Percentiles rank a stretch among this genome's conserved stretches.
Conservation (phyloP, 768 basidiomycete genomes). For the Kwoniella pini region DNA sequence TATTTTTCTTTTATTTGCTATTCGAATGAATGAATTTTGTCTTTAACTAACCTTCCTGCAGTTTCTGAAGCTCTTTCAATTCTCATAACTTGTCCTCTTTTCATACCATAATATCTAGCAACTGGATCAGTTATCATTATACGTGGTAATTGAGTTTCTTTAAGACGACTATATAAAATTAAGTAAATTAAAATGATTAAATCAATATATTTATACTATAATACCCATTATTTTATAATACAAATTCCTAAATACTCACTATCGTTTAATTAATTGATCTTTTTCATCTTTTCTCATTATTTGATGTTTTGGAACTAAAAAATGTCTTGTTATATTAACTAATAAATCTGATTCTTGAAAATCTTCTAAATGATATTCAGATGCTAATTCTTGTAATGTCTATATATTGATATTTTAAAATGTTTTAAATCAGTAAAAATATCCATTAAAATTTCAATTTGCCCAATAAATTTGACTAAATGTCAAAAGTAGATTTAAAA, state of each 20-base stretch:
- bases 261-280: conserved; percentile 79
- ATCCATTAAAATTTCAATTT: no score
- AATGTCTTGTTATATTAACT: conserved; percentile 96
- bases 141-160: conserved; percentile 95
- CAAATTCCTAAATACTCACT: conserved; percentile 63
- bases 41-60: conserved; percentile 62
- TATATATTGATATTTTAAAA: no score
- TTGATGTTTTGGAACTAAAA: conserved; percentile 89
- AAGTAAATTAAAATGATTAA: background rate
- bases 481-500: no score
- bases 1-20: no score
- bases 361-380: conserved; percentile 85
- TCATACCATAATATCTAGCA: conserved; percentile 95
- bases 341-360: conserved; percentile 95
- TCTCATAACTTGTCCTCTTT: conserved; percentile 95
- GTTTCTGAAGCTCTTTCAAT: conserved; percentile 97
- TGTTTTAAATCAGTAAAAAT: no score
- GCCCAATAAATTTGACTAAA: no score
- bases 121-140: conserved; percentile 96
- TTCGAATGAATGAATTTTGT: background rate
- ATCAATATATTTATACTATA: no score
- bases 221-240: no score
- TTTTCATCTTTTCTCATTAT: conserved; percentile 84
- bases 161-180: conserved; percentile 70
- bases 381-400: conserved; percentile 89